A percentile compares a stretch with the other conserved stretches of the same genome.
phyloP scores from a whole-genome alignment of 768 basidiomycete species.

The Holtermannia corniformis region DNA sequence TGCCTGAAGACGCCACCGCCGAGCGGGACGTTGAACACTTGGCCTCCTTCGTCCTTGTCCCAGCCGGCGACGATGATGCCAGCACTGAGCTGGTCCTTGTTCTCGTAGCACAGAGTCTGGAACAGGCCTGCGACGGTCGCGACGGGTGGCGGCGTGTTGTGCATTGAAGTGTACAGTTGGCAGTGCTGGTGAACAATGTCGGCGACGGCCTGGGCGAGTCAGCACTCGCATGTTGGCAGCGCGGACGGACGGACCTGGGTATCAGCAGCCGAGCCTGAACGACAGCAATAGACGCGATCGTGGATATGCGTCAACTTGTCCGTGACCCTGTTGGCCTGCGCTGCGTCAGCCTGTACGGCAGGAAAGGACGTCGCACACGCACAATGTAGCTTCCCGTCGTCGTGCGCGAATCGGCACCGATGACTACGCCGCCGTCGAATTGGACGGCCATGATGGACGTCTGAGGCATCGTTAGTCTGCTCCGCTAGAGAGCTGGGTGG shows the following conservation, averaged over 20 bases:
- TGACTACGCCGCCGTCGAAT: conserved; percentile 86
- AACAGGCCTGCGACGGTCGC: conserved; percentile 72
- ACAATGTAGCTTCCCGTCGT: conserved; percentile 96
- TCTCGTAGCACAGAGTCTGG: conserved; percentile 80
- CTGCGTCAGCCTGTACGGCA: not conserved
- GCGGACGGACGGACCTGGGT: conserved; percentile 53
- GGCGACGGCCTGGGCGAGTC: conserved; percentile 56
- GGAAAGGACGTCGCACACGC: conserved; percentile 30
- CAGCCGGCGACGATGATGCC: conserved; percentile 98
- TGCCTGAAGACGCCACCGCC: conserved; percentile 95
- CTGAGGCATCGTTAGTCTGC: conserved; percentile 46
- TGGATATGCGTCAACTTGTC: conserved; percentile 95
- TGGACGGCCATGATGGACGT: conserved; percentile 99
- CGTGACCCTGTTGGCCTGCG: conserved; percentile 89
- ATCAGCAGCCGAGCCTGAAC: conserved; percentile 94
- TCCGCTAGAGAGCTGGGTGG: not conserved
- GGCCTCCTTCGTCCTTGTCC: conserved; percentile 83
- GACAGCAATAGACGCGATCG: conserved; percentile 98
- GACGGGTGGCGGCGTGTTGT: conserved; percentile 63
- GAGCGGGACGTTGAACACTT: conserved; percentile 92
- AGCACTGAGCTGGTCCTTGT: conserved; percentile 79
- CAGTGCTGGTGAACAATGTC: conserved; percentile 77
- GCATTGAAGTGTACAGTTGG: conserved; percentile 61
- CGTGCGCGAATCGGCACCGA: conserved; percentile 95
- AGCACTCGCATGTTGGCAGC: not conserved